A percentile compares a stretch with the other conserved stretches of the same genome.
phyloP scores from a whole-genome alignment of 2,329 filamentous ascomycete species.

The Metarhizium sp. region DNA sequence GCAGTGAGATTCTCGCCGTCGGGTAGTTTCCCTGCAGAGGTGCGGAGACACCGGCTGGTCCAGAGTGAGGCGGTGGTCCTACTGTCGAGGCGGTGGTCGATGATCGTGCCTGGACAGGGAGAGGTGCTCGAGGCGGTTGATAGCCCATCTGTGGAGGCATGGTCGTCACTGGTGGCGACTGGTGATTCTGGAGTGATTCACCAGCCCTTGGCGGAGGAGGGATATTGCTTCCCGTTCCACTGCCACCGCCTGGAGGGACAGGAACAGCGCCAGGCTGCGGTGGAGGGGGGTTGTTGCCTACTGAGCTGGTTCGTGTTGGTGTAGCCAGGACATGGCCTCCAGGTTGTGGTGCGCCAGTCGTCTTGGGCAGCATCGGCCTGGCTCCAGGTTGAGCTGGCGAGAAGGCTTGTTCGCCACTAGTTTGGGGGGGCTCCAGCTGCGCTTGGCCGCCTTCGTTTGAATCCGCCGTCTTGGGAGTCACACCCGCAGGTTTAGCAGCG shows the following conservation, averaged over 20 bases:
- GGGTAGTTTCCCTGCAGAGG: constrained; percentile 16
- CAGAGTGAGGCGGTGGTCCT: constrained; percentile 16
- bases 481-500: constrained; percentile 41
- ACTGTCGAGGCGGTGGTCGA: constrained; percentile 31
- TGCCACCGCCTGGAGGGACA: constrained; percentile 20
- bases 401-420: constrained; percentile 17
- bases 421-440: constrained; percentile 1
- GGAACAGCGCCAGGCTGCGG: constrained; percentile 51
- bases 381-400: constrained; percentile 39
- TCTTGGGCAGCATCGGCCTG: constrained; percentile 30
- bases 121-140: constrained; percentile 32
- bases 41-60: constrained; percentile 13
- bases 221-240: constrained; percentile 16
- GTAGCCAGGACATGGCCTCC: constrained; percentile 31
- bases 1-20: constrained; percentile 29
- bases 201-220: constrained; percentile 44
- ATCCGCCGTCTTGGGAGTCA: constrained; percentile 34
- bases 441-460: constrained; percentile 1
- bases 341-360: constrained; percentile 28
- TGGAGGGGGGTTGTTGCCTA: constrained; percentile 33
- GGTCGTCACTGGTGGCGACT: constrained; percentile 17
- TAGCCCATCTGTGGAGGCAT: constrained; percentile 41
- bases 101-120: constrained; percentile 35
- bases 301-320: constrained; percentile 26
- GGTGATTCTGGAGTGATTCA: constrained; percentile 29